Evolutionary conservation across 768 basidiomycete genomes (phyloP), one percentile per base, ranked within the genome.

Genomic region (Suillus tomentosus): DNA sequence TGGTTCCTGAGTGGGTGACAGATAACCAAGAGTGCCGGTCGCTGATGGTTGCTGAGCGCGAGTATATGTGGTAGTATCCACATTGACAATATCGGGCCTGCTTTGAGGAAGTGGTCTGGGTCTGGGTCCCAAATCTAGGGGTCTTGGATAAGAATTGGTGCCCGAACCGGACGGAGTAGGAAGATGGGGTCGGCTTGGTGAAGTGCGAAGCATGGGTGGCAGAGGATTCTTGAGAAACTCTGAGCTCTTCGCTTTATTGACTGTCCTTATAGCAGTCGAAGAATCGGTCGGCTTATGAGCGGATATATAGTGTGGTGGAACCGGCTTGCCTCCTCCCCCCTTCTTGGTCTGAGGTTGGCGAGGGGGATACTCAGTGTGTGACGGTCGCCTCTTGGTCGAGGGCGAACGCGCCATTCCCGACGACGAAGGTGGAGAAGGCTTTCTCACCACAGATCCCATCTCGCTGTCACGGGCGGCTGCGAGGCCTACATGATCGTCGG

Each of bases 1-100:
- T 2, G 87, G 86, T 1, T 91, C 89, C 59, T 81, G 79, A 62
- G 71, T 79, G 7, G 85, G 80, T 17, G 84, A 82, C 61, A 81
- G 73, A 59, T 77, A 76, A 7, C 73, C 51, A 59, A 68, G 58
- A 40, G 65, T 68, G 22, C 68, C 69, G 27, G 60, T 53, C 10
- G 67, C 62, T 13, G 72, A 69, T 10, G 74, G 48, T 22, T 39
- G 57, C 13, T 60, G 54, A 34, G 70, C 40, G 47, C 76, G 70
- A 4, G 51, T 58, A 19, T 67, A 60, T 68, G 59, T 13, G 43
- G 65, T 69, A 31, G 45, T 47, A 15, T 76, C 76, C 14, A 61
- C 42, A 54, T 48, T 73, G 34, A 63, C 43, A 31, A 43, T 69
- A 19, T 76, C 74, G 17, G 58, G 50, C 11, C 60, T 17, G 39